Evolutionary conservation across 2,329 filamentous ascomycete genomes (phyloP), one percentile per base, ranked within the genome.

Genomic region (Aspergillus arachidicola): DNA sequence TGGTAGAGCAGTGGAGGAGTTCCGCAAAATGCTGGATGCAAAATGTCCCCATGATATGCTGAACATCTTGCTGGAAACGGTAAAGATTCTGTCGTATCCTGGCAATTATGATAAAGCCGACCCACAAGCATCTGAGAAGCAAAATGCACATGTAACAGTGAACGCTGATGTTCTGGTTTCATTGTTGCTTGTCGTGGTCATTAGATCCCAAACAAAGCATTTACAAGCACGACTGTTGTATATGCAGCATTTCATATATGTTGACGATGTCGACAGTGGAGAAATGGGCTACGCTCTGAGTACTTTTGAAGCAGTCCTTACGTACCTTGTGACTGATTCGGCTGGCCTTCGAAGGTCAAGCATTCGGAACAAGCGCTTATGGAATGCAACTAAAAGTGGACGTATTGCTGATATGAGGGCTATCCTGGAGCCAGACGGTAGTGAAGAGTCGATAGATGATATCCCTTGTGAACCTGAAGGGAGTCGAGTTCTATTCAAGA

Each of bases 241-340:
- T 75, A 97, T 98, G 85, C 91, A 94, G 50, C 93, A 96, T 72
- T 99, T 97, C 74, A 95, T 97, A 69, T 99, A 97, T 78, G 94
- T 97, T 57, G 95, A 98, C 71, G 95, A 99, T 78, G 93, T 99
- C 10, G 95, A 99, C 69, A 96, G 89, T 65, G 95, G 95, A 56
- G 95, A 99, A 79, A 90, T 96, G 83, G 95, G 95, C 10, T 99
- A 99, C 77, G 94, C 94, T 0, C 79, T 99, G 57, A 98, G 94
- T 77, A 99, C 95, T 0, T 92, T 98, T 64, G 95, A 99, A 77
- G 95, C 93, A 7, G 95, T 99, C 0, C 79, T 99, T 38, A 89
- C 92, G 1, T 98, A 99, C 75, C 86, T 99, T 3, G 87, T 89
- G 10, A 87, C 89, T 64, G 94, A 96, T 73, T 96, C 94, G 0